Conservation (phyloP, 2,329 filamentous ascomycete species). For the Ceratocystis alfenasii region DNA sequence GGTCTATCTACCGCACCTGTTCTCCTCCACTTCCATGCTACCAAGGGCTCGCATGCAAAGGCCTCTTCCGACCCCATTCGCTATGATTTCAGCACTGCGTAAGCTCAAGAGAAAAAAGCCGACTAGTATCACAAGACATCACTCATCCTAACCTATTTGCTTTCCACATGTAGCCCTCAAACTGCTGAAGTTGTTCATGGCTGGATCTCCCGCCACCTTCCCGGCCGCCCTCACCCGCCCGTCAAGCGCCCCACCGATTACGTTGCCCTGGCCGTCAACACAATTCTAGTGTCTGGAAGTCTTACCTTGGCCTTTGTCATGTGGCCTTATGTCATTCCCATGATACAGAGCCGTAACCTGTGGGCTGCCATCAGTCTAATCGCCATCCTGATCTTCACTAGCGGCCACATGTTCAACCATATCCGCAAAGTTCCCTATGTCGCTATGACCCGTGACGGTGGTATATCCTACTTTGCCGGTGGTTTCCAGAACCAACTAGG, state of each 20-base stretch:
- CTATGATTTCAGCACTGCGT: conserved; percentile 79
- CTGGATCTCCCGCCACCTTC: conserved; percentile 69
- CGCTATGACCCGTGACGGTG: conserved; percentile 68
- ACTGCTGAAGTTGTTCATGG: conserved; percentile 64
- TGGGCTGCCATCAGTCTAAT: conserved; percentile 89
- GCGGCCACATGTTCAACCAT: conserved; percentile 98
- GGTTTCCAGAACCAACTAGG: conserved; percentile 93
- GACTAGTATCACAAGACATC: background rate
- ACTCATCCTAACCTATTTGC: conserved; percentile 13
- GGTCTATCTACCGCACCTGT: conserved; percentile 90
- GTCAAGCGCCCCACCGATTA: conserved; percentile 82
- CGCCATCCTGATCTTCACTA: conserved; percentile 81
- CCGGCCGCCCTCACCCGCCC: conserved; percentile 64
- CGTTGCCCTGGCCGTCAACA: conserved; percentile 55
- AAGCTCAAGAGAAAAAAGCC: conserved; percentile 28
- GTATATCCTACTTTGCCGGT: conserved; percentile 76
- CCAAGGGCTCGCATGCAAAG: conserved; percentile 65
- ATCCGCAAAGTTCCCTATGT: conserved; percentile 95
- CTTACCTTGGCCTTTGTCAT: conserved; percentile 58
- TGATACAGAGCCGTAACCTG: conserved; percentile 80
- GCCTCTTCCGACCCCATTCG: conserved; percentile 55
- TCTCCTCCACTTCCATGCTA: conserved; percentile 71
- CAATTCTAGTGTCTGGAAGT: conserved; percentile 56
- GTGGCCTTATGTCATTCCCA: conserved; percentile 65
- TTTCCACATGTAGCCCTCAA: conserved; percentile 46